Conservation (phyloP, 2,329 filamentous ascomycete species). For the Camptophora hylomeconis region DNA sequence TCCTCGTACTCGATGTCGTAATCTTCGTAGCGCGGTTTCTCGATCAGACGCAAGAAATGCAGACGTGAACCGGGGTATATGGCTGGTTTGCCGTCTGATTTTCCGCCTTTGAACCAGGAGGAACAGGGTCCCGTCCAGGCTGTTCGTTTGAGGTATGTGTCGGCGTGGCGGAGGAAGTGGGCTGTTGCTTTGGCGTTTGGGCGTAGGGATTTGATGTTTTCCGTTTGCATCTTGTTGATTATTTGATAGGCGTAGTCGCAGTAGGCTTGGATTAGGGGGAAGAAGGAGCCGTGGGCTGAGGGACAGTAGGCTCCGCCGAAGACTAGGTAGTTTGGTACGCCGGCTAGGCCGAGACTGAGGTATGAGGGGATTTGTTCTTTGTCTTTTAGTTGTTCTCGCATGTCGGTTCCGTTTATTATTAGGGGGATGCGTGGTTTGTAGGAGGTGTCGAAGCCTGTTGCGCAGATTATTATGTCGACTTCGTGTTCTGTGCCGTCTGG, state of each 20-base stretch:
- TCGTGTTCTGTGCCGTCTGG: slow-evolving; percentile 12
- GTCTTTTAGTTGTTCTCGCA: slow-evolving; percentile 4
- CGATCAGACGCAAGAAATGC: slow-evolving; percentile 26
- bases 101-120: slow-evolving; percentile 13
- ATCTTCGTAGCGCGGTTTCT: slow-evolving; percentile 27
- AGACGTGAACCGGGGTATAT: slow-evolving; percentile 28
- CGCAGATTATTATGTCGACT: slow-evolving; percentile 11
- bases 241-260: slow-evolving; percentile 16
- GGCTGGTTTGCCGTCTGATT: slow-evolving; percentile 20
- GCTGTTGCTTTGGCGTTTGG: slow-evolving; percentile 16
- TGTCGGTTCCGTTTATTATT: slow-evolving; percentile 8
- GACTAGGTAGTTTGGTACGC: slow-evolving; percentile 20
- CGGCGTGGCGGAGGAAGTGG: slow-evolving; percentile 26
- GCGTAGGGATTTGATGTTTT: slow-evolving; percentile 11
- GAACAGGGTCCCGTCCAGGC: slow-evolving; percentile 12
- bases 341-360: slow-evolving; percentile 8
- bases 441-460: slow-evolving; percentile 10
- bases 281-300: slow-evolving; percentile 19
- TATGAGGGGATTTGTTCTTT: slow-evolving; percentile 14
- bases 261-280: slow-evolving; percentile 17
- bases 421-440: slow-evolving; percentile 12
- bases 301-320: slow-evolving; percentile 18
- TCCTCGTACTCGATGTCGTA: slow-evolving; percentile 27
- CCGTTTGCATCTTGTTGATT: slow-evolving; percentile 17
- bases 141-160: slow-evolving; percentile 25